Evolutionary conservation across 2,329 filamentous ascomycete species (phyloP).

Genomic region (Fusarium sp.): DNA sequence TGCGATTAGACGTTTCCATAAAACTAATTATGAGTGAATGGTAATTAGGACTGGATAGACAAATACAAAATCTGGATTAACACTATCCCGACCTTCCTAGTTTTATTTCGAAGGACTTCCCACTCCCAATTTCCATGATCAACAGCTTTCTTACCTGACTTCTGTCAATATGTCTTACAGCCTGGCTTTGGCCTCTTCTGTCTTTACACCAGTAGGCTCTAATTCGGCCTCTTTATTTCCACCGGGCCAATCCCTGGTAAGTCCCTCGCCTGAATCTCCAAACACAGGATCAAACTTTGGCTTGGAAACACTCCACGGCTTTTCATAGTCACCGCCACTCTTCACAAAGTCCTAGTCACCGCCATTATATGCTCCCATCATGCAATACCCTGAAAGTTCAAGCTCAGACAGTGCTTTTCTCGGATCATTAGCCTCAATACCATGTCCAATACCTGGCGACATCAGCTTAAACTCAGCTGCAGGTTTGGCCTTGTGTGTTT

Average conservation of each 20-base stretch:
- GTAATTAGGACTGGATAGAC: not conserved
- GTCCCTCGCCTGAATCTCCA: conserved; percentile 6
- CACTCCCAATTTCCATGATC: too few relatives aligned
- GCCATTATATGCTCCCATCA: conserved; percentile 63
- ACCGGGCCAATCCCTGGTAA: conserved; percentile 33
- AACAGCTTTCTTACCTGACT: too few relatives aligned
- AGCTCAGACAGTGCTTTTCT: conserved; percentile 54
- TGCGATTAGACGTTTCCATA: too few relatives aligned
- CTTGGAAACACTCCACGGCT: conserved; percentile 38
- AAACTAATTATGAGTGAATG: too few relatives aligned
- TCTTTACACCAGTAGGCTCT: too few relatives aligned
- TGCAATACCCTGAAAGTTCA: conserved; percentile 49
- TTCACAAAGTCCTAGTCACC: conserved; percentile 42
- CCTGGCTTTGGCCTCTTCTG: not conserved
- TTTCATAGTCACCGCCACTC: conserved; percentile 38
- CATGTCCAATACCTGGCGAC: conserved; percentile 58
- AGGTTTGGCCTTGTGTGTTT: conserved; percentile 61
- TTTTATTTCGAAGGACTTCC: too few relatives aligned
- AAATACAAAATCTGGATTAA: too few relatives aligned
- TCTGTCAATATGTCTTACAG: too few relatives aligned
- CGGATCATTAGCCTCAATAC: conserved; percentile 53
- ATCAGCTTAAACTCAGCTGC: conserved; percentile 51
- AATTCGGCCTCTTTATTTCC: not conserved
- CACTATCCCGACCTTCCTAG: too few relatives aligned
- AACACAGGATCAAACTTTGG: conserved; percentile 39